Base-by-base conservation (phyloP, 352 stramenopile species). In the Globisporangium iwayamae region DNA sequence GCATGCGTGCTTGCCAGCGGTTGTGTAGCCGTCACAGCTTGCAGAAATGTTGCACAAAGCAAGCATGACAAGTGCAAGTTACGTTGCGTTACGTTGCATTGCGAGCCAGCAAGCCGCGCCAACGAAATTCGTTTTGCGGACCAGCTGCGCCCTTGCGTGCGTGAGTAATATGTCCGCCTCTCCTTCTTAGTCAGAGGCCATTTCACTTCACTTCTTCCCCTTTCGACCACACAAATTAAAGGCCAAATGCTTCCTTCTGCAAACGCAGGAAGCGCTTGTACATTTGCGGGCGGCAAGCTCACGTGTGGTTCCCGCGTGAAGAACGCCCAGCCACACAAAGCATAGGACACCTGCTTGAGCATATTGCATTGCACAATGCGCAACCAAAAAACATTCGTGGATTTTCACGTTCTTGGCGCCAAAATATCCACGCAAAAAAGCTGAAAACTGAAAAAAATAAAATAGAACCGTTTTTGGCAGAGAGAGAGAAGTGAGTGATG, bases 361-460 rank as follows among this genome's bases (percentile, higher is more conserved):
- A n/a, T 41, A 25, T 39, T 56, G 41, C 14, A 47, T 47, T 3
- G 36, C 25, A 28, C 25, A 41, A 11, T 11, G 11, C 9, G 9
- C 38, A 39, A 25, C 18, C 16, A 36, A 36, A 54, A 36, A 38
- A n/a, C 4, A 39, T 20, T 25, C 14, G 30, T 54, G 25, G 28
- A 22, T 56, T 55, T 54, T 55, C 38, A 3, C 22, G n/a, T 20
- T 36, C 20, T 38, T 41, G 36, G 3, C 20, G 41, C 16, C 14
- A 47, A 20, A 56, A 56, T 25, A 56, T 56, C 50, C 50, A 56
- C 50, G n/a, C 50, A 56, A 56, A 56, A 56, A 56, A 56, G 16
- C n/a, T 30, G 13, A 32, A 30, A 34, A 11, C 20, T 16, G 3
- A n/a, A 34, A 39, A 56, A 56, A 56, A 56, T 28, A 56, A 41